Evolutionary conservation across 306 rosid genomes (phyloP).

Genomic region (Sindora glabra): DNA sequence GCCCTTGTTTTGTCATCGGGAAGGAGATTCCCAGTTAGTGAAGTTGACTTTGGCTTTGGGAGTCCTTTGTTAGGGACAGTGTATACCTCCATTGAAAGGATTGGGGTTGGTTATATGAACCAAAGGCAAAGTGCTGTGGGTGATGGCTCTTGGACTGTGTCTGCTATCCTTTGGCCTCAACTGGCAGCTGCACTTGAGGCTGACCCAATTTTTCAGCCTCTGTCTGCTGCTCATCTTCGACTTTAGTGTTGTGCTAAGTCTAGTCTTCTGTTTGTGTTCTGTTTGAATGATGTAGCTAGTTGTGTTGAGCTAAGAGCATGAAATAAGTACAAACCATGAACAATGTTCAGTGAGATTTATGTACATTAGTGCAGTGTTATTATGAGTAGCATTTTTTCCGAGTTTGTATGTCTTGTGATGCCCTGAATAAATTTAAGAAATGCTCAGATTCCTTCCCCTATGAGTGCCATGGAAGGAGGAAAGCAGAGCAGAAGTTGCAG

Average conservation of each 20-base stretch:
- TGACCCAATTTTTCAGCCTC: constrained; percentile 62
- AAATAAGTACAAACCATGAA: neutral
- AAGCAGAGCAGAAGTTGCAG: neutral
- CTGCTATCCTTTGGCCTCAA: constrained; percentile 83
- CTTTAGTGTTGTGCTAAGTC: constrained; percentile 18
- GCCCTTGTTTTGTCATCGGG: constrained; percentile 64
- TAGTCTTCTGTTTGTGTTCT: neutral
- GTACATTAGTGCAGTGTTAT: no score
- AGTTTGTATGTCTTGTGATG: neutral
- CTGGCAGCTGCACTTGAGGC: constrained; percentile 50
- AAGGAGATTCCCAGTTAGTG: constrained; percentile 57
- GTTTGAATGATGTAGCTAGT: neutral
- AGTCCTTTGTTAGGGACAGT: constrained; percentile 71
- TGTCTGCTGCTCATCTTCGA: constrained; percentile 49
- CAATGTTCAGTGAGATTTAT: neutral
- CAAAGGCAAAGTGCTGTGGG: constrained; percentile 70
- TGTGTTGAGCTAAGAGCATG: neutral
- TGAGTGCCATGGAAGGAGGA: neutral
- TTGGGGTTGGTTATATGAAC: constrained; percentile 81
- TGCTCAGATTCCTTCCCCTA: neutral
- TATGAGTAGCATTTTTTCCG: no score
- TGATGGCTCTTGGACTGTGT: constrained; percentile 81
- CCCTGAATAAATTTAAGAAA: neutral
- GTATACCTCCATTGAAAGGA: constrained; percentile 41
- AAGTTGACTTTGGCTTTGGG: constrained; percentile 82